Base-by-base conservation (phyloP, 129 eudicot genomes). In the Ambrosia artemisiifolia region DNA sequence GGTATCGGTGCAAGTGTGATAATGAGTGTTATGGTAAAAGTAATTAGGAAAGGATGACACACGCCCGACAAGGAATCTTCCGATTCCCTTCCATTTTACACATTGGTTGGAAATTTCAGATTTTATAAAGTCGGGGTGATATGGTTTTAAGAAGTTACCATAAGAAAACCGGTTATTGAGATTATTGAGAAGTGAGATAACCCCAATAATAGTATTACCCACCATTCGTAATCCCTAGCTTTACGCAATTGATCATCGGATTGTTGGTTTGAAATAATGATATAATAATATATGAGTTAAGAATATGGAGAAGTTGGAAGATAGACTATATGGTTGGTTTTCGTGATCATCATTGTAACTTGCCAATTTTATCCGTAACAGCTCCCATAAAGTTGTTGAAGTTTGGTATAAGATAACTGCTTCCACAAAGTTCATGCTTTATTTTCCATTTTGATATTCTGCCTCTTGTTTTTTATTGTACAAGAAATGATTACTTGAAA, bases 211-310 rank as follows among this genome's bases (percentile, higher is more conserved):
- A 24, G 28, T 49, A 40, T 4, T 68, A 30, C n/a, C 8, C 32
- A 30, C 47, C 0, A 49, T n/a, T 49, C 16, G 2, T 49, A 49
- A 13, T 49, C n/a, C 65, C 48, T 69, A 50, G 34, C 48, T 69
- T 69, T 69, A 16, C 16, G 33, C 63, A 14, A 50, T 13, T 69
- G 67, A n/a, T 35, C 34, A 62, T 34, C 67, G n/a, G 47, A 35
- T 62, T 62, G 20, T 36, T 70, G 32, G 28, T 13, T 49, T 49
- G 20, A 49, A 49, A 14, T 49, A 49, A 12, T 49, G 17, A 49
- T 11, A 49, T 17, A 14, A 49, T 49, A 43, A 11, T 32, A 33
- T 34, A 33, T 14, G 5, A 73, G 24, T 47, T 16, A 5, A 17
- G 70, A 33, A 32, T 51, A 32, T 51, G 47, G 32, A 34, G 16